These are phyloP conservation scores for Penicillium soppii DNA, from an alignment of 495 filamentous ascomycete species.

Conservation along the genomic window DNA sequence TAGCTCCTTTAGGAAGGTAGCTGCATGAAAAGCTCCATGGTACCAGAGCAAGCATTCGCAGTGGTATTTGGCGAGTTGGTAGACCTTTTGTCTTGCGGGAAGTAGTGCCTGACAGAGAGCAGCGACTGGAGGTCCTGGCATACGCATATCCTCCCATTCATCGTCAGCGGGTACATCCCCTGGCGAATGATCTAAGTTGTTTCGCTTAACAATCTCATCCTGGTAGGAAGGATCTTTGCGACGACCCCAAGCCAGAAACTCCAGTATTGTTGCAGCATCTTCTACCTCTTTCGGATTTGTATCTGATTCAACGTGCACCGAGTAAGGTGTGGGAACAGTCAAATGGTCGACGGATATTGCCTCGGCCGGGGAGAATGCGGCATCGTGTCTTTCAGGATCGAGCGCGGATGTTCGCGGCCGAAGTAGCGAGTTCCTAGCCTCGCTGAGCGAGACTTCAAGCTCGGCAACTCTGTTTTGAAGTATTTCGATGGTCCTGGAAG, in stretches of 20 bases:
- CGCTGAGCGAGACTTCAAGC: no score
- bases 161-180: conserved; percentile 22
- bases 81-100: conserved; percentile 27
- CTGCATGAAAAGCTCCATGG: conserved; percentile 37
- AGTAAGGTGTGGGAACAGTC: no score
- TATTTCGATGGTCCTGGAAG: no score
- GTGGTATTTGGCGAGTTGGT: conserved; percentile 38
- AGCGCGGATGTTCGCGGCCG: no score
- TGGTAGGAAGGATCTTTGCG: conserved; percentile 38
- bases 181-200: conserved; percentile 19
- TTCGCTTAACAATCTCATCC: conserved; percentile 17
- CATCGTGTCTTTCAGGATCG: no score
- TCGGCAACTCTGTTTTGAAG: no score
- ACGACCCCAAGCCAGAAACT: conserved; percentile 45
- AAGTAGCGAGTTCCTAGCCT: no score
- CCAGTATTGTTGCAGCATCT: conserved; percentile 44
- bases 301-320: no score
- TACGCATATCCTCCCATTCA: conserved; percentile 11
- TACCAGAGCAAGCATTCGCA: conserved; percentile 38
- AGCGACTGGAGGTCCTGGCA: conserved; percentile 5
- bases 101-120: conserved; percentile 35
- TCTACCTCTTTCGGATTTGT: no score
- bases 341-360: no score
- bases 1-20: conserved; percentile 27
- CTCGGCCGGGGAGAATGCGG: no score